These are phyloP conservation scores for Solanum medicagineum DNA, from an alignment of 257 asterid species.

Conservation along the genomic window DNA sequence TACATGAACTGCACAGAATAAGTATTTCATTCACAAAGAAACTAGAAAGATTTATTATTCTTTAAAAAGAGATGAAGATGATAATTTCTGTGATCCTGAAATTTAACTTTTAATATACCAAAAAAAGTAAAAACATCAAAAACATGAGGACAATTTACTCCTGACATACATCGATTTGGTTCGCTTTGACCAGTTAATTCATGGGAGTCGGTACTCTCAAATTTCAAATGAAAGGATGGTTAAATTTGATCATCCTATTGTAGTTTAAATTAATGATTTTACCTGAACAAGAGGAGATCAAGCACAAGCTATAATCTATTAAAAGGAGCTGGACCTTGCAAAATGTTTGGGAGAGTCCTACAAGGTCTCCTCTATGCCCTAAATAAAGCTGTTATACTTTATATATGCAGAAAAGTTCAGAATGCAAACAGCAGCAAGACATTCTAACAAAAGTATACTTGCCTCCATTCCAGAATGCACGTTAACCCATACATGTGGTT, in stretches of 20 bases:
- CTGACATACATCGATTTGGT: not conserved
- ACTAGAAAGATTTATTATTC: not conserved
- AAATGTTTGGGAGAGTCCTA: not conserved
- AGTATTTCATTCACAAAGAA: not conserved
- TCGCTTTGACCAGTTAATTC: not conserved
- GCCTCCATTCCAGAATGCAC: slow-evolving; percentile 99
- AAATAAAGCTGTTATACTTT: not conserved
- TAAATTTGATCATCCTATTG: not conserved
- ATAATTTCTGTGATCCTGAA: not conserved
- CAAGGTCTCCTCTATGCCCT: not conserved
- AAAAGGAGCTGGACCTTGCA: not conserved
- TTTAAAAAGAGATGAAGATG: not conserved
- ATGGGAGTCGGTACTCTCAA: not conserved
- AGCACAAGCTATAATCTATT: not conserved
- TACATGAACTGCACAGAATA: not conserved
- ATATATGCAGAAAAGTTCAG: not conserved
- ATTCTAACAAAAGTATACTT: slow-evolving; percentile 8
- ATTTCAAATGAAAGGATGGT: not conserved
- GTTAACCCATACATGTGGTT: slow-evolving; percentile 96
- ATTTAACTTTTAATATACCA: not conserved
- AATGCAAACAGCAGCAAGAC: slow-evolving; percentile 1
- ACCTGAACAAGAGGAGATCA: not conserved
- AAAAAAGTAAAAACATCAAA: not conserved
- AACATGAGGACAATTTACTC: not conserved
- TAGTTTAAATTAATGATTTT: not conserved